phyloP scores from a whole-genome alignment of 805 yeast genomes.

The Candida easanensis region DNA sequence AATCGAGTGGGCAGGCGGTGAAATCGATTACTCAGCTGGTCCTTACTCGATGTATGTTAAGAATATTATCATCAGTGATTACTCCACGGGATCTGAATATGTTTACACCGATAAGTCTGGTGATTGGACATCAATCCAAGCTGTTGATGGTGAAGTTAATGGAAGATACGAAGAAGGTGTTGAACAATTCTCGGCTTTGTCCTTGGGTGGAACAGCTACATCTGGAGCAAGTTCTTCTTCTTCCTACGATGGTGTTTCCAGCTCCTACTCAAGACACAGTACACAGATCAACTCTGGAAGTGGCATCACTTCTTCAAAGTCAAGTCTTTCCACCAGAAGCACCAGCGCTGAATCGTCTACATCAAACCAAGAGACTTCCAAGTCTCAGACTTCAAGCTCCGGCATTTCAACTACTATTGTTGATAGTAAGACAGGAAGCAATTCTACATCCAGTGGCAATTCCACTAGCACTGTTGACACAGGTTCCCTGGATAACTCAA shows the following conservation, averaged over 20 bases:
- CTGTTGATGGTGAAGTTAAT: slow-evolving; percentile 56
- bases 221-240: slow-evolving; percentile 8
- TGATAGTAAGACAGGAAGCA: neutral
- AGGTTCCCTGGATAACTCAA: slow-evolving; percentile 11
- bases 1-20: slow-evolving; percentile 82
- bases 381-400: neutral
- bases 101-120: slow-evolving; percentile 55
- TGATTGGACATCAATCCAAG: slow-evolving; percentile 54
- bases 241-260: slow-evolving; percentile 9
- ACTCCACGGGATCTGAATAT: slow-evolving; percentile 62
- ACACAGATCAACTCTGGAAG: slow-evolving; percentile 1
- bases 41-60: slow-evolving; percentile 70
- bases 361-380: neutral
- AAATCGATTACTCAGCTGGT: slow-evolving; percentile 57
- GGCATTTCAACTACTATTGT: slow-evolving; percentile 1
- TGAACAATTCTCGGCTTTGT: slow-evolving; percentile 39
- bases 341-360: neutral
- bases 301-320: slow-evolving; percentile 2
- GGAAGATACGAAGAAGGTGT: slow-evolving; percentile 54
- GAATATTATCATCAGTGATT: slow-evolving; percentile 60
- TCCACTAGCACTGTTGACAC: slow-evolving; percentile 2
- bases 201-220: slow-evolving; percentile 30
- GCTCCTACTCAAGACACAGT: slow-evolving; percentile 14
- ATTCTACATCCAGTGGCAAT: slow-evolving; percentile 2
- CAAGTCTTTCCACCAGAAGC: slow-evolving; percentile 9